Percentiles rank a stretch among this genome's conserved stretches.
These are phyloP conservation scores for Saturnispora sanitii DNA, from an alignment of 805 yeast species.

Conservation along the genomic window DNA sequence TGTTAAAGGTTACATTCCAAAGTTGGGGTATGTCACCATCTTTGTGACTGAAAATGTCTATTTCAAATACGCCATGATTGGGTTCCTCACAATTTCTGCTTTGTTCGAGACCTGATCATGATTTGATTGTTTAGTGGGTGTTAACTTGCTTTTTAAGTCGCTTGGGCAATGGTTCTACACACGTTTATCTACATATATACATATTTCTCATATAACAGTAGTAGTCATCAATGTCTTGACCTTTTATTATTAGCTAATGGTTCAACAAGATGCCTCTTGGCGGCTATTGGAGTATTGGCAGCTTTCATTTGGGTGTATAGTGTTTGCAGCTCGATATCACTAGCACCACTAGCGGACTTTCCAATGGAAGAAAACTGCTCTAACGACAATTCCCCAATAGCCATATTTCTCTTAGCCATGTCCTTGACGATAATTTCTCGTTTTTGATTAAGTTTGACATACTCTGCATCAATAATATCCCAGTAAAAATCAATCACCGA, in stretches of 20 bases:
- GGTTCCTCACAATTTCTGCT: slow-evolving; percentile 61
- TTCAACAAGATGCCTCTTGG: too few species aligned
- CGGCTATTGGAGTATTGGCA: neutral
- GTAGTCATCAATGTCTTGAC: too few species aligned
- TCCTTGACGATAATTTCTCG: slow-evolving; percentile 49
- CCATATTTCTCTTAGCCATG: slow-evolving; percentile 23
- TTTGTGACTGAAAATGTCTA: slow-evolving; percentile 81
- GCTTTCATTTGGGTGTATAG: neutral
- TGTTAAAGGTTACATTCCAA: slow-evolving; percentile 88
- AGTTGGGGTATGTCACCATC: slow-evolving; percentile 83
- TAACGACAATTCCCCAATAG: slow-evolving; percentile 5
- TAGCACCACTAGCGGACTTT: slow-evolving; percentile 2
- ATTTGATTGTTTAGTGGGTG: neutral
- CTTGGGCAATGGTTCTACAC: too few species aligned
- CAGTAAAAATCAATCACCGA: slow-evolving; percentile 66
- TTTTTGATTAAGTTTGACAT: slow-evolving; percentile 44
- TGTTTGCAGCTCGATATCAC: slow-evolving; percentile 7
- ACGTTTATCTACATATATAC: too few species aligned
- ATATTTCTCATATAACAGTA: too few species aligned
- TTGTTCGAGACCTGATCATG: slow-evolving; percentile 30
- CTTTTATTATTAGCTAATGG: too few species aligned
- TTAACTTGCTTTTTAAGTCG: too few species aligned
- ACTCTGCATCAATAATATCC: slow-evolving; percentile 60
- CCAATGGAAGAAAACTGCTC: slow-evolving; percentile 13
- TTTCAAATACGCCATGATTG: slow-evolving; percentile 71